These are phyloP conservation scores for Pontederia paniculata DNA, from an alignment of 176 grass and related monocot genomes.

Conservation along the genomic window DNA sequence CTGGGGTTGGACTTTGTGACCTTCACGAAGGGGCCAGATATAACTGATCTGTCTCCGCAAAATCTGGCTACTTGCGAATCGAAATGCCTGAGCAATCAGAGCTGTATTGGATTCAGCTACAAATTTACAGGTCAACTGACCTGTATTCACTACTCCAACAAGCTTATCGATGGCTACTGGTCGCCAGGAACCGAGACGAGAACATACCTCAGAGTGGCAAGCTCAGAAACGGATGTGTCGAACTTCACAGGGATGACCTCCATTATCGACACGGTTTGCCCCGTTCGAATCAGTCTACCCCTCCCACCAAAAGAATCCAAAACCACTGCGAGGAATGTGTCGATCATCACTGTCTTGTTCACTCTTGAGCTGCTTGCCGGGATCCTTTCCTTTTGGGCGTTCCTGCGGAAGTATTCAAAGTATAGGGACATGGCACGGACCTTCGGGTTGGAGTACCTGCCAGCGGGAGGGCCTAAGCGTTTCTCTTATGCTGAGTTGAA, in stretches of 20 bases:
- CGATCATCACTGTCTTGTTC: constrained; percentile 65
- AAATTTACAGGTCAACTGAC: constrained; percentile 41
- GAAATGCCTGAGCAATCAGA: not conserved
- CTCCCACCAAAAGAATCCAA: constrained; percentile 35
- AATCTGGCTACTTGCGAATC: constrained; percentile 34
- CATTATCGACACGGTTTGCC: constrained; percentile 69
- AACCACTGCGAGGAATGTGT: constrained; percentile 35
- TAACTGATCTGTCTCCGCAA: not conserved
- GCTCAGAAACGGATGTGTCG: constrained; percentile 25
- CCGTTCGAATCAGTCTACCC: constrained; percentile 38
- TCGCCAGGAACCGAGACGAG: constrained; percentile 55
- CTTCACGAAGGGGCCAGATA: constrained; percentile 4
- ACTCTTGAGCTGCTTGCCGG: constrained; percentile 67
- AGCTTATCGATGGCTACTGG: constrained; percentile 47
- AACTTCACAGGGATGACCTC: constrained; percentile 57
- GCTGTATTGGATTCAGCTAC: constrained; percentile 67
- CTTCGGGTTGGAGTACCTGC: constrained; percentile 71
- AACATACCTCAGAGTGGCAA: constrained; percentile 40
- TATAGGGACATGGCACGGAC: constrained; percentile 90
- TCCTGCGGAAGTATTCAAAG: constrained; percentile 89
- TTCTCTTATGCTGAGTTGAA: constrained; percentile 87
- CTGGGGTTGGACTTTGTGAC: constrained; percentile 57
- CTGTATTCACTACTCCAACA: constrained; percentile 21
- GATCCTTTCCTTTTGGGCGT: constrained; percentile 80
- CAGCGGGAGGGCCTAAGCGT: constrained; percentile 60